These are phyloP conservation scores for Leccinum fallax DNA, from an alignment of 1,284 basidiomycete genomes.

Conservation along the genomic window DNA sequence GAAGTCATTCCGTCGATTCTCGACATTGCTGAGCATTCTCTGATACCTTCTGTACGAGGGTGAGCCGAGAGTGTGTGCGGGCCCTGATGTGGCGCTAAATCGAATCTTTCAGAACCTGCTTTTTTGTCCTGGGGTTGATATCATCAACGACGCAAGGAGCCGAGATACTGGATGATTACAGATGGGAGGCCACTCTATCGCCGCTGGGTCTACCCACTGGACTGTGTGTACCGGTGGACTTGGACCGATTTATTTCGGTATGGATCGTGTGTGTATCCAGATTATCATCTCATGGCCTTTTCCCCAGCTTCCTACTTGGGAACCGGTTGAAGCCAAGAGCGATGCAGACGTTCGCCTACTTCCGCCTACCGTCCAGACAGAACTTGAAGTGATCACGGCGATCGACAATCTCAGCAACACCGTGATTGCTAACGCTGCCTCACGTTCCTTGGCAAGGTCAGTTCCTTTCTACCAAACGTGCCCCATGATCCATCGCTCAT, in stretches of 20 bases:
- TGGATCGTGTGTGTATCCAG: conserved; percentile 34
- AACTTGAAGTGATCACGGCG: conserved; percentile 86
- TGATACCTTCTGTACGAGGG: conserved; percentile 92
- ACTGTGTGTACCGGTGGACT: conserved; percentile 84
- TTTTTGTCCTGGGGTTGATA: conserved; percentile 89
- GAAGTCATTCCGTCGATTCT: conserved; percentile 89
- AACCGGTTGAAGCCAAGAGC: conserved; percentile 46
- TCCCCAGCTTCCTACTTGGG: conserved; percentile 78
- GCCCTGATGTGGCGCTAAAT: conserved; percentile 8
- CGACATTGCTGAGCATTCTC: conserved; percentile 88
- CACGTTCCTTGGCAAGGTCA: conserved; percentile 82
- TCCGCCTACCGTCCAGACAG: conserved; percentile 69
- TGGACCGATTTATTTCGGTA: conserved; percentile 81
- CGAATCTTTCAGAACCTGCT: conserved; percentile 75
- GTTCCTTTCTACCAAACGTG: conserved; percentile 19
- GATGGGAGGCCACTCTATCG: conserved; percentile 90
- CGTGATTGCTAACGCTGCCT: conserved; percentile 92
- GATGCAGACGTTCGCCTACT: conserved; percentile 55
- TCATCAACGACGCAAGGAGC: conserved; percentile 75
- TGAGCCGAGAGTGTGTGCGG: conserved; percentile 41
- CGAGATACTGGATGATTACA: conserved; percentile 86
- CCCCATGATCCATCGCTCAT: not conserved
- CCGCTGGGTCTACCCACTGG: conserved; percentile 90
- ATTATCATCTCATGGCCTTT: not conserved
- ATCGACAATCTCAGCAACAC: conserved; percentile 96